Conservation (phyloP, 768 basidiomycete species). For the Leccinum incarnatum region DNA sequence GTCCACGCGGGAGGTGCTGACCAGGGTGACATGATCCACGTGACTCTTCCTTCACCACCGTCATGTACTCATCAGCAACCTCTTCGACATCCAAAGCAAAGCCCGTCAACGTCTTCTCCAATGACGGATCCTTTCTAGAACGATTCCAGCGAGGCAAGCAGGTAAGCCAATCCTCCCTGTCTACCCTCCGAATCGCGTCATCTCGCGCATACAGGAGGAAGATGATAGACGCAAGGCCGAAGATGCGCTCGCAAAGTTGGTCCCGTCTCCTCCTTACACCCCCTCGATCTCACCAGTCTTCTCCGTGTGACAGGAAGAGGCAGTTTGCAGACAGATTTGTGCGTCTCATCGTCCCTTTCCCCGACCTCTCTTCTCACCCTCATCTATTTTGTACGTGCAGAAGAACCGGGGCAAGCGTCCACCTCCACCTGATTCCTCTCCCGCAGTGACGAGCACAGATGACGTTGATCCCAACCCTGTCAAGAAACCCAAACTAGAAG, state of each 20-base stretch:
- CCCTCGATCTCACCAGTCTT: neutral
- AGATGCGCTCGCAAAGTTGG: constrained; percentile 50
- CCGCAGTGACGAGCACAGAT: constrained; percentile 35
- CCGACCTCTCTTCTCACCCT: no score
- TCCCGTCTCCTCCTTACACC: constrained; percentile 3
- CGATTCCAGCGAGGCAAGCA: constrained; percentile 57
- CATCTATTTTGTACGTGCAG: constrained; percentile 28
- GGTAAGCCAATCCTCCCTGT: constrained; percentile 33
- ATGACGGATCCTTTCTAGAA: constrained; percentile 69
- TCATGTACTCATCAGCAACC: constrained; percentile 16
- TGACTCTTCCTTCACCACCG: constrained; percentile 2
- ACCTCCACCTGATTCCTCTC: constrained; percentile 38
- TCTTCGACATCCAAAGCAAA: constrained; percentile 36
- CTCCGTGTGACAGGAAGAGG: constrained; percentile 45
- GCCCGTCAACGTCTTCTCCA: constrained; percentile 60
- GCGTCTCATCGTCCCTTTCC: constrained; percentile 24
- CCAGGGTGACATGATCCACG: constrained; percentile 2
- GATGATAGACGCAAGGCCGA: constrained; percentile 55
- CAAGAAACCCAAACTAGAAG: constrained; percentile 40
- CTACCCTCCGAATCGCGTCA: neutral
- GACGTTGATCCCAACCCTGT: constrained; percentile 22
- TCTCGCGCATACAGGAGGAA: constrained; percentile 43
- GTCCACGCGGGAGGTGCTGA: constrained; percentile 49
- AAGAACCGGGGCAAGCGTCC: constrained; percentile 59
- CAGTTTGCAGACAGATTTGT: constrained; percentile 63